Base-by-base conservation (phyloP, 2,329 filamentous ascomycete species). In the Stromatinia cepivora region DNA sequence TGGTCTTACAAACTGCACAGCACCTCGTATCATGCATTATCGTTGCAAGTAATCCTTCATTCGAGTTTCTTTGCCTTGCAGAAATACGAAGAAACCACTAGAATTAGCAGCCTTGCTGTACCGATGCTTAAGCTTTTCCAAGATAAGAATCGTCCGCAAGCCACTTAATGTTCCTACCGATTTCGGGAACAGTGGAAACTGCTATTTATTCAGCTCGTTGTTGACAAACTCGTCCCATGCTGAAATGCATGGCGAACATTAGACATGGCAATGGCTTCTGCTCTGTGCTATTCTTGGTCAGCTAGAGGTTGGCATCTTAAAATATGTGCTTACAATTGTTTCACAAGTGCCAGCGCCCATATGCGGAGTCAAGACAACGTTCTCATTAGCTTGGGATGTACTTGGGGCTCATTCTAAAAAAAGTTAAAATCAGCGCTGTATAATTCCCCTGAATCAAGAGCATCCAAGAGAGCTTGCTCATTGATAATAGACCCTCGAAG, bases 271-370 rank as follows among this genome's bases (percentile, higher is more conserved):
- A 89, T 91, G 76, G 88, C 84, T 79, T 94, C 92, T 91, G 94
- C 88, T 77, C 85, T 84, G 70, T 79, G 81, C 79, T 84, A 81
- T 3, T 31, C 6, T 13, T 17, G 1, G n/a, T 34, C 11, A 20
- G 13, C 20, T 50, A 17, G 5, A 57, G 4, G 31, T 50, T 52
- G 2, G 20, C 1, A 28, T 22, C 4, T 9, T 10, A 28, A 28
- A 6, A 4, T 34, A 17, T 25, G 20, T 61, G 4, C 20, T 36
- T 9, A 57, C 15, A 53, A 13, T 59, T 3, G 78, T 83, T 81
- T 90, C 92, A 46, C 87, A 81, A 0, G 91, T 94, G 82, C 85
- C 92, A 1, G 92, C 95, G 0, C 92, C 92, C 89, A 95, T 91
- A 79, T 96, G 92, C 66, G 92, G 92, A 53, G 94, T 81, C 36